These are phyloP conservation scores for Diaporthe sp. DNA, from an alignment of 2,329 filamentous ascomycete species.

Conservation along the genomic window DNA sequence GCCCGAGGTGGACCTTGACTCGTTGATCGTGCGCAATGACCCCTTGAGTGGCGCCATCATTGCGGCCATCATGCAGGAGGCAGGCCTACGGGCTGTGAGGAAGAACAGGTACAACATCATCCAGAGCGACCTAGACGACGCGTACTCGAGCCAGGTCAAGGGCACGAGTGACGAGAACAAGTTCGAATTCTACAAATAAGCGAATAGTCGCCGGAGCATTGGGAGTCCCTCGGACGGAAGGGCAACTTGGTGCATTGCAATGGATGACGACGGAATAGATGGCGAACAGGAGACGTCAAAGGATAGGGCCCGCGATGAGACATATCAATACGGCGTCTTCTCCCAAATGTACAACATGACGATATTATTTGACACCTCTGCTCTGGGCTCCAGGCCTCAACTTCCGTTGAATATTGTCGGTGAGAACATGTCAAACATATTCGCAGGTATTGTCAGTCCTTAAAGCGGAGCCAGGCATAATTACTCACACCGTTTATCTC, in stretches of 20 bases:
- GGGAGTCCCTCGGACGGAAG: neutral
- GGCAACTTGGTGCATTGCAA: slow-evolving; percentile 21
- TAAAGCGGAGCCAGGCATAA: too few species aligned
- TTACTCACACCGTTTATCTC: neutral
- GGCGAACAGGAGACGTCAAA: neutral
- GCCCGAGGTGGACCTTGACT: slow-evolving; percentile 96
- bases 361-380: slow-evolving; percentile 5
- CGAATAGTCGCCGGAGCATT: neutral
- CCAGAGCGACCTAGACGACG: slow-evolving; percentile 95
- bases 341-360: slow-evolving; percentile 42
- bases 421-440: too few species aligned
- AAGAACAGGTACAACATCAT: slow-evolving; percentile 99
- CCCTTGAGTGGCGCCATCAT: slow-evolving; percentile 96
- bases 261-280: slow-evolving; percentile 16
- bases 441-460: too few species aligned
- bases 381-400: neutral
- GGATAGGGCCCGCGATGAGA: neutral
- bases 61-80: slow-evolving; percentile 99
- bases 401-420: neutral
- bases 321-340: slow-evolving; percentile 19
- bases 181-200: slow-evolving; percentile 93
- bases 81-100: slow-evolving; percentile 90
- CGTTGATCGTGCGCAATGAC: slow-evolving; percentile 95
- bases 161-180: slow-evolving; percentile 75
- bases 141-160: slow-evolving; percentile 98